Evolutionary conservation across 2,329 filamentous ascomycete genomes (phyloP).

Genomic region (Neonectria hederae): DNA sequence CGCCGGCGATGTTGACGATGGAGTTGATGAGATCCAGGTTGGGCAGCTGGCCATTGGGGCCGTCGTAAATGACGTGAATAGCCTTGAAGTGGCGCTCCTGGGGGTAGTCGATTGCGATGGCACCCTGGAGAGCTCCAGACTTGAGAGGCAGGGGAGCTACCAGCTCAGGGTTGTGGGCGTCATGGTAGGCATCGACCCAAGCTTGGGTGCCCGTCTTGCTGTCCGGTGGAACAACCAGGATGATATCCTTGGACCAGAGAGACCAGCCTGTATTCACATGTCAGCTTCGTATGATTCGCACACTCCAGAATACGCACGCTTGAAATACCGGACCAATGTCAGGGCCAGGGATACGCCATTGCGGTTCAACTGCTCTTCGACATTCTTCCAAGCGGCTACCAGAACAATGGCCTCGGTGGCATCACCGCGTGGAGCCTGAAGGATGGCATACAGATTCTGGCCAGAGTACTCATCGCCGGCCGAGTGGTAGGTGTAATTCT

Average conservation of each 20-base stretch:
- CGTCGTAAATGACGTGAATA: constrained; percentile 92
- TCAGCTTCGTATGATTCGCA: constrained; percentile 28
- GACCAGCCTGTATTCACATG: constrained; percentile 76
- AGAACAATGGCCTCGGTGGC: constrained; percentile 97
- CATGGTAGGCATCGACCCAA: constrained; percentile 98
- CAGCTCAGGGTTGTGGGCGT: constrained; percentile 76
- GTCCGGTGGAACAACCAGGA: constrained; percentile 88
- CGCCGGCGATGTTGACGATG: constrained; percentile 83
- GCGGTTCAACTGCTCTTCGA: constrained; percentile 79
- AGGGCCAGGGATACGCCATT: constrained; percentile 88
- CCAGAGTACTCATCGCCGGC: constrained; percentile 78
- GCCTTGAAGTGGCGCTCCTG: constrained; percentile 86
- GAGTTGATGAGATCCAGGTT: constrained; percentile 98
- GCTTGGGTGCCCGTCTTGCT: constrained; percentile 91
- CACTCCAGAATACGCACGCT: constrained; percentile 60
- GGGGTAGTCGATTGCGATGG: constrained; percentile 92
- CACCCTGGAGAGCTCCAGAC: constrained; percentile 91
- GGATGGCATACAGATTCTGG: constrained; percentile 92
- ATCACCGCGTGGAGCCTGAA: constrained; percentile 93
- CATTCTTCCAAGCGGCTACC: constrained; percentile 87
- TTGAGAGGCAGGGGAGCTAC: constrained; percentile 86
- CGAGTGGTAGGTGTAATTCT: constrained; percentile 86
- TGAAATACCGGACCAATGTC: constrained; percentile 93
- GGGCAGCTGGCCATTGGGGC: constrained; percentile 92
- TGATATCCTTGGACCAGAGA: constrained; percentile 98